Evolutionary conservation across 257 asterid species (phyloP), one percentile per base, ranked within the genome.

Genomic region (Nemophila menziesii): DNA sequence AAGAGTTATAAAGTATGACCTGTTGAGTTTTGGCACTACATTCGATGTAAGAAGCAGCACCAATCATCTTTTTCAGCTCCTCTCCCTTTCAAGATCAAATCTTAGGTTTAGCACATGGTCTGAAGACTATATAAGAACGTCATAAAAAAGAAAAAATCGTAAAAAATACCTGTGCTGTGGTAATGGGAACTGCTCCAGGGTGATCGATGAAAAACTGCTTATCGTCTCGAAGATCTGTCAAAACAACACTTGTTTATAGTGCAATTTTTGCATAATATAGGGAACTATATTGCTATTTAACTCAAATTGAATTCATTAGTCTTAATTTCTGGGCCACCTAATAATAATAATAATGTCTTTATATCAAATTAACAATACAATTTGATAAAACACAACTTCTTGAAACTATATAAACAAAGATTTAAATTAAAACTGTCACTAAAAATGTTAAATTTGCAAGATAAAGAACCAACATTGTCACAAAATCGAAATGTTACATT

Each of bases 1-100:
- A 43, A 20, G 26, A 22, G 10, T 12, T 20, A 46, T 3, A 40
- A 22, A 38, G 16, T 7, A 39, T 48, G 14, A 74, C 94, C 92
- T 78, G 92, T 52, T 79, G 92, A 5, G 92, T 66, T 66, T 79
- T 82, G 3, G 94, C 78, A 60, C 94, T 82, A 24, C 96, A 86
- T 62, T 86, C 96, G 18, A 86, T 56, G 61, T 79, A 86, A 34
- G 87, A 75, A 39, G 75, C 52, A 26, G 93, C 94, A 16, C 92
- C 87, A 57, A 79, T 82, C 66, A 63, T 24, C 69, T 75, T 82
- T 73, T 52, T 82, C 44, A 86, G 82, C 74, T 82, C 92, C 57
- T 74, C 94, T 16, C 94, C 96, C 94, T 86, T 64, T 39, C 52
- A 49, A 23, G 43, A 44, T 38, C 55, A 71, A 51, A 43, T 29